A percentile compares a stretch with the other conserved stretches of the same genome.
These are phyloP conservation scores for Pseudogymnoascus sp. DNA, from an alignment of 2,329 filamentous ascomycete species.

Conservation along the genomic window DNA sequence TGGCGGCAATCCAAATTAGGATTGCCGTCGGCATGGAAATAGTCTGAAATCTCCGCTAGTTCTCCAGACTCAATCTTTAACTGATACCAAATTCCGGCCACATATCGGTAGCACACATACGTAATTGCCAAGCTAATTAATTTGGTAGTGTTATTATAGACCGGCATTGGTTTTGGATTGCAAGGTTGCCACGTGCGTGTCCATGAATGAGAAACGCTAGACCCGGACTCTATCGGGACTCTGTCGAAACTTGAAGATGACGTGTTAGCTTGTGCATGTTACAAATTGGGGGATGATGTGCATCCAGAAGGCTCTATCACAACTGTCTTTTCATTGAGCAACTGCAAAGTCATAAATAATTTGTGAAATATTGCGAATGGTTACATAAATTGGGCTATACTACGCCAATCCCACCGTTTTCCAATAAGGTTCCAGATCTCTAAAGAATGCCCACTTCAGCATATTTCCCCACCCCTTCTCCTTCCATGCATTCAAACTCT, in stretches of 20 bases:
- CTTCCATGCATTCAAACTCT: conserved; percentile 36
- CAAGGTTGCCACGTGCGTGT: background rate
- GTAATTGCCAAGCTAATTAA: background rate
- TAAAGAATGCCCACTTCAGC: conserved; percentile 39
- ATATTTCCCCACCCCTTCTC: conserved; percentile 36
- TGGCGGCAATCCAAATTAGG: background rate
- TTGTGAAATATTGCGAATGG: background rate
- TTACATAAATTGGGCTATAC: background rate
- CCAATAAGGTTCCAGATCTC: conserved; percentile 31
- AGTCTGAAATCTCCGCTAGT: background rate
- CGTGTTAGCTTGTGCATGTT: background rate
- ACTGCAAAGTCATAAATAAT: background rate
- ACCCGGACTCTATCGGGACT: background rate
- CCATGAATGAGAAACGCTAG: background rate
- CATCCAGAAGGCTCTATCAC: background rate
- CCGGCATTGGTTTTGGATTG: background rate
- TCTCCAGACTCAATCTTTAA: background rate
- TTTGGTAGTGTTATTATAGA: background rate
- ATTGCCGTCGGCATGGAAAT: background rate
- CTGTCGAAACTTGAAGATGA: background rate
- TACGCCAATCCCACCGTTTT: background rate
- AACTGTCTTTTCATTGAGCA: background rate
- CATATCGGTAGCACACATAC: background rate
- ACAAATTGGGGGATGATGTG: background rate
- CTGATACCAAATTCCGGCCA: background rate